Percentiles rank a stretch among this genome's conserved stretches.
Evolutionary conservation across 495 filamentous ascomycete genomes (phyloP).

Genomic region (Penicillium mononematosum): DNA sequence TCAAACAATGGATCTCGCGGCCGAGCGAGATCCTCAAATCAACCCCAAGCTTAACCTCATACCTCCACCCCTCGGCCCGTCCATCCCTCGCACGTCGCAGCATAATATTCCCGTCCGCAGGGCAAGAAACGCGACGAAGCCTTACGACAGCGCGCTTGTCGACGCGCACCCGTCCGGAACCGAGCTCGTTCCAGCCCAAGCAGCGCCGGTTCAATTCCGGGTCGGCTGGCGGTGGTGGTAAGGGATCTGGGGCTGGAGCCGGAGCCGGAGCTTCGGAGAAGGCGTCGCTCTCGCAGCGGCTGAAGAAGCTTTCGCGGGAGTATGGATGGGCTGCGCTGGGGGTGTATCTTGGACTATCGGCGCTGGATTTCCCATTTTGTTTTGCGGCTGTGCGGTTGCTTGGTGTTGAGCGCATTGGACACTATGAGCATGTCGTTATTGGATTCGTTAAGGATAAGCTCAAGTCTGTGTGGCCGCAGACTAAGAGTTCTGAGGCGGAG

Average conservation of each 20-base stretch:
- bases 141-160: background rate
- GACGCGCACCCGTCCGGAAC: constrained; percentile 8
- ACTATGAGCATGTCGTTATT: constrained; percentile 51
- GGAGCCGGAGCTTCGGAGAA: constrained; percentile 31
- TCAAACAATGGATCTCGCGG: constrained; percentile 29
- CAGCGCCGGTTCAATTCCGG: constrained; percentile 32
- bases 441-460: constrained; percentile 34
- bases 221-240: constrained; percentile 9
- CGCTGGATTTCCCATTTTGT: constrained; percentile 92
- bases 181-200: constrained; percentile 13
- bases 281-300: constrained; percentile 60
- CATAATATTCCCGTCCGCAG: constrained; percentile 2
- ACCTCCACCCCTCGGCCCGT: constrained; percentile 4
- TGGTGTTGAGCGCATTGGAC: constrained; percentile 81
- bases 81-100: constrained; percentile 2
- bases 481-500: constrained; percentile 15
- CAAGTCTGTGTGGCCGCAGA: constrained; percentile 29
- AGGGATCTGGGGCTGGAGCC: background rate
- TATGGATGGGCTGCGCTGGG: constrained; percentile 95
- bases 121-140: constrained; percentile 10
- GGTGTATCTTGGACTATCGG: constrained; percentile 79
- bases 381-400: constrained; percentile 80
- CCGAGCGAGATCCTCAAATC: constrained; percentile 18
- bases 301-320: constrained; percentile 83
- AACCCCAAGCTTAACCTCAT: background rate